Evolutionary conservation across 2,329 filamentous ascomycete genomes (phyloP), one percentile per base, ranked within the genome.

Genomic region (Geosmithia morbida): DNA sequence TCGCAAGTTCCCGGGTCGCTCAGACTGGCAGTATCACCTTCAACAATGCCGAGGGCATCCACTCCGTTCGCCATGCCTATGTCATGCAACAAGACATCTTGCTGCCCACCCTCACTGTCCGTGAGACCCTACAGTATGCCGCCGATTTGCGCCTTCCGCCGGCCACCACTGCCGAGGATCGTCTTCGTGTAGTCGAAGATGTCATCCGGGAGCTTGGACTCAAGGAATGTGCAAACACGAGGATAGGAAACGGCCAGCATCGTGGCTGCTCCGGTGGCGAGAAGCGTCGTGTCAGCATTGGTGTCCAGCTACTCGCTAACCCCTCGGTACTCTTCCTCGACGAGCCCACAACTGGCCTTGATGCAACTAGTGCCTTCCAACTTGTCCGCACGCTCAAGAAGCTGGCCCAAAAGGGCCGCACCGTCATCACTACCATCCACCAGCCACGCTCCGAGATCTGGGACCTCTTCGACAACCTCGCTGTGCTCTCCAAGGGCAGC

Each of bases 381-480:
- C 72, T 89, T 0, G 70, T 88, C 0, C 70, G 78, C 30, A 87
- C 83, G 0, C 62, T 88, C 8, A 86, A 87, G 56, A 68, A 65
- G 7, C 67, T 89, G 2, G 81, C 83, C 0, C 68, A 68, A 37
- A 82, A 82, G 57, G 83, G 83, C 0, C 68, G 83, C 20, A 88
- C 83, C 0, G 70, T 88, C 48, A 74, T 88, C 14, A 81, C 80
- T 0, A 87, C 83, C 0, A 85, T 89, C 37, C 85, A 89, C 58
- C 82, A 87, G 51, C 85, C 85, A 18, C 72, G 85, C 18, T 87
- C 83, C 0, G 85, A 88, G 58, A 88, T 89, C 14, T 89, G 84
- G 83, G 73, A 77, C 30, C 69, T 87, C 16, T 85, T 89, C 56
- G 84, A 88, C 59, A 78, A 79, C 49, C 68, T 88, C 7, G 68